Conservation (phyloP, 495 filamentous ascomycete species). For the Aspergillus sclerotiicarbonarius region DNA sequence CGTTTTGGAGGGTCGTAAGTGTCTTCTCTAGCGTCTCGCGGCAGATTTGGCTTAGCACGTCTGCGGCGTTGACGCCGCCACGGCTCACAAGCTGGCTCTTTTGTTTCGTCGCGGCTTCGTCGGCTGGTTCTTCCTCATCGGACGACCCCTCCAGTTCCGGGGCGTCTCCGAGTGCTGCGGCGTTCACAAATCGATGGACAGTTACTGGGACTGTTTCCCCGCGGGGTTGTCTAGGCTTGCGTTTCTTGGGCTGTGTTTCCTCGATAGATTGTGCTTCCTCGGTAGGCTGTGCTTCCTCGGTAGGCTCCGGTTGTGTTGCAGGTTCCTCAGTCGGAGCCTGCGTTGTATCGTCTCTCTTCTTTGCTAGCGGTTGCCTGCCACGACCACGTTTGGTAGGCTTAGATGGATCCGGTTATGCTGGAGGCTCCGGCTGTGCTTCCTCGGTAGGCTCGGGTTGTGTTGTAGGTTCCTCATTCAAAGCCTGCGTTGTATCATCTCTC, state of each 20-base stretch:
- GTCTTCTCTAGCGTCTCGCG: slow-evolving; percentile 62
- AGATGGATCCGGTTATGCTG: slow-evolving; percentile 14
- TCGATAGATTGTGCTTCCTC: slow-evolving; percentile 20
- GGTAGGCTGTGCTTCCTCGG: slow-evolving; percentile 19
- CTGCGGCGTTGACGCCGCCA: slow-evolving; percentile 65
- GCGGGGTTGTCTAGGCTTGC: slow-evolving; percentile 32
- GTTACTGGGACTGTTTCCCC: slow-evolving; percentile 46
- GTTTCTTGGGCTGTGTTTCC: slow-evolving; percentile 18
- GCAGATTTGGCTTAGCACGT: slow-evolving; percentile 68
- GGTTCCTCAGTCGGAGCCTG: slow-evolving; percentile 9
- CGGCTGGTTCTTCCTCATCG: slow-evolving; percentile 33
- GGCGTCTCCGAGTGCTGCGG: slow-evolving; percentile 25
- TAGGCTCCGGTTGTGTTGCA: slow-evolving; percentile 16
- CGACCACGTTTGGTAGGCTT: slow-evolving; percentile 19
- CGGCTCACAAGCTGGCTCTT: slow-evolving; percentile 48
- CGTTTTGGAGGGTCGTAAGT: slow-evolving; percentile 37
- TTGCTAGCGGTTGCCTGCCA: slow-evolving; percentile 16
- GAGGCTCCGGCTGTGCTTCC: slow-evolving; percentile 11
- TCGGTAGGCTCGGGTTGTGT: slow-evolving; percentile 19
- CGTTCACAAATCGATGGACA: slow-evolving; percentile 44
- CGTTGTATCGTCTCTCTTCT: slow-evolving; percentile 16
- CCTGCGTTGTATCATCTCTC: slow-evolving; percentile 14
- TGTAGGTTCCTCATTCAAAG: slow-evolving; percentile 9
- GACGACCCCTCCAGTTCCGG: slow-evolving; percentile 20
- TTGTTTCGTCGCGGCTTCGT: slow-evolving; percentile 31